These are phyloP conservation scores for Nicotiana knightiana DNA, from an alignment of 257 asterid genomes.

Conservation along the genomic window DNA sequence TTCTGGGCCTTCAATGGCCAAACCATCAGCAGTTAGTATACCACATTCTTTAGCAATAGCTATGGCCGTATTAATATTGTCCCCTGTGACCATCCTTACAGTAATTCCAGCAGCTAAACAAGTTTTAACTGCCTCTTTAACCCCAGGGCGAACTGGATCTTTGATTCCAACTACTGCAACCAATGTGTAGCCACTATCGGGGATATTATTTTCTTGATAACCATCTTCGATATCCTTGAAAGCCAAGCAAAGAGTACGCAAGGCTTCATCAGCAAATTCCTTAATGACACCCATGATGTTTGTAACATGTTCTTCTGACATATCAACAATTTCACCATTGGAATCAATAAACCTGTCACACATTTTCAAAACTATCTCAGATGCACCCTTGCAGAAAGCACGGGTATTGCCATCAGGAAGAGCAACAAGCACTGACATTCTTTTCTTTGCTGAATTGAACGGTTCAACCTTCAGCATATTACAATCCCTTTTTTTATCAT, in stretches of 20 bases:
- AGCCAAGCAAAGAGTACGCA: conserved; percentile 92
- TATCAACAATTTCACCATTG: conserved; percentile 49
- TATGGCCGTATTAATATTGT: conserved; percentile 85
- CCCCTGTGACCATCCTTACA: conserved; percentile 97
- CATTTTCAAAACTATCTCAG: conserved; percentile 75
- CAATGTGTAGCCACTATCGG: conserved; percentile 69
- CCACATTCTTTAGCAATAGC: conserved; percentile 98
- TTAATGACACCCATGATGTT: conserved; percentile 46
- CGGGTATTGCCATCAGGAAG: conserved; percentile 66
- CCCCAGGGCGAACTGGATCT: conserved; percentile 96
- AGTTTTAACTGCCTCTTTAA: conserved; percentile 73
- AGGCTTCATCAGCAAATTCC: conserved; percentile 66
- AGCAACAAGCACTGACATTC: conserved; percentile 78
- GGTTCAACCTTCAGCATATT: conserved; percentile 79
- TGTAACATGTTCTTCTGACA: conserved; percentile 55
- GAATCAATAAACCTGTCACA: conserved; percentile 51
- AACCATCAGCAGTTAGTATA: conserved; percentile 60
- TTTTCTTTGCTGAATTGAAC: conserved; percentile 89
- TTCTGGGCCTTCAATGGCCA: conserved; percentile 83
- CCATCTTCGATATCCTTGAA: conserved; percentile 56
- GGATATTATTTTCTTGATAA: conserved; percentile 37
- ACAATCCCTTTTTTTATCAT: conserved; percentile 45
- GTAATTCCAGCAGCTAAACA: conserved; percentile 86
- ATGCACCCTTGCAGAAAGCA: conserved; percentile 94
- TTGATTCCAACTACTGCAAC: conserved; percentile 85